Evolutionary conservation across 129 eudicot species (phyloP).

Genomic region (Pittosporum tobira): DNA sequence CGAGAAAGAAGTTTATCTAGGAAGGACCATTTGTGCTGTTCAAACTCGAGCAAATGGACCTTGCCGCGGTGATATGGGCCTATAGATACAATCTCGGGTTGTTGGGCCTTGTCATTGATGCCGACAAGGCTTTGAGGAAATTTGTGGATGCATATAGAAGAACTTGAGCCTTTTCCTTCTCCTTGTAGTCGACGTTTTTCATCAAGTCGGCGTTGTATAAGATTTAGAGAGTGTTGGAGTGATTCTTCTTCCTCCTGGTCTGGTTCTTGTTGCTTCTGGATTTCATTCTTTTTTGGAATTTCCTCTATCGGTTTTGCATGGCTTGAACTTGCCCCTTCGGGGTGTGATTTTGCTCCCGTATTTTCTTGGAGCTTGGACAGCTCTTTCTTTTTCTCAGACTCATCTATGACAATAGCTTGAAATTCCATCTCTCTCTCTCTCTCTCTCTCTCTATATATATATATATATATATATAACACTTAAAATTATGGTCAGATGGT

Average conservation of each 20-base stretch:
- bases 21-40: constrained; percentile 23
- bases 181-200: background rate
- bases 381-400: background rate
- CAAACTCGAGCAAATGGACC: constrained; percentile 4
- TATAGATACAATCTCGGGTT: constrained; percentile 13
- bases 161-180: background rate
- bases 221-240: background rate
- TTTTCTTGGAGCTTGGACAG: background rate
- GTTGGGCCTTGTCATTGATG: background rate
- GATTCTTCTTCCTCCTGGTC: background rate
- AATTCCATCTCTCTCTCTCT: background rate
- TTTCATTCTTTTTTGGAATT: background rate
- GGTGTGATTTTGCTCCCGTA: background rate
- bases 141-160: background rate
- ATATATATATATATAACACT: too few relatives aligned
- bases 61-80: constrained; percentile 24
- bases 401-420: background rate
- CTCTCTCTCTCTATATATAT: too few relatives aligned
- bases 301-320: background rate
- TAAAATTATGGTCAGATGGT: too few relatives aligned
- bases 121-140: background rate
- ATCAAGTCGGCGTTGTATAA: background rate
- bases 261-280: background rate
- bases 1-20: constrained; percentile 9
- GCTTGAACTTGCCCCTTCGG: background rate